Evolutionary conservation across 139 green algal species (phyloP), one percentile per base, ranked within the genome.

Genomic region (Ettlia oleoabundans): DNA sequence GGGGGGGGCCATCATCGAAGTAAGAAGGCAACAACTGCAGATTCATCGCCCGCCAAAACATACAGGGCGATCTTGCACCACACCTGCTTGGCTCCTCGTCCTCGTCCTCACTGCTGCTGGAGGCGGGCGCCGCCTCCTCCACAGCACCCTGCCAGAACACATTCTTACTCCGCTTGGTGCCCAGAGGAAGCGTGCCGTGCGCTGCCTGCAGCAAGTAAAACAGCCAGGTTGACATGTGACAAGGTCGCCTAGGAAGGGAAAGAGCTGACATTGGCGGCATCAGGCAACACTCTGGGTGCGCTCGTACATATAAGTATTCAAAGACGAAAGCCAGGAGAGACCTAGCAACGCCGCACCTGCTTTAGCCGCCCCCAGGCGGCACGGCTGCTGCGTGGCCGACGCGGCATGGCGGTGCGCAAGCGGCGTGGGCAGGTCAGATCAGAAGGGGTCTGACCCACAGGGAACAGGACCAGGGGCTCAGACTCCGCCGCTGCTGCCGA

Each of bases 131-230:
- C 22, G 43, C 42, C 42, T 77, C 80, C 72, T 77, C 80, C 33
- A 51, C 80, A 5, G 61, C 51, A 2, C 63, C 63, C n/a, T 33
- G 9, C 77, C 53, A 69, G 53, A 75, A 61, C 55, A 62, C 75
- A 41, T 42, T 72, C 58, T 72, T 72, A 58, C 75, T 72, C 38
- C 75, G 75, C 75, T 71, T 81, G 75, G 61, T 26, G 35, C 76
- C 75, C 75, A 87, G 82, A 1, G 82, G 82, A 35, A 87, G 64
- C 37, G 61, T 87, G 63, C 82, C 82, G 32, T 83, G 73, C 37
- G 82, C 82, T 2, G 82, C 82, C 71, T 87, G 82, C 53, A 19
- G 28, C 2, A 10, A n/a, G 1, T 21, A 2, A 4, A 33, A 22
- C 55, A 65, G 21, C 55, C 15, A 28, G 24, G 3, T 30, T 73